Conservation (phyloP, 2,329 filamentous ascomycete species). For the Monilinia aucupariae region DNA sequence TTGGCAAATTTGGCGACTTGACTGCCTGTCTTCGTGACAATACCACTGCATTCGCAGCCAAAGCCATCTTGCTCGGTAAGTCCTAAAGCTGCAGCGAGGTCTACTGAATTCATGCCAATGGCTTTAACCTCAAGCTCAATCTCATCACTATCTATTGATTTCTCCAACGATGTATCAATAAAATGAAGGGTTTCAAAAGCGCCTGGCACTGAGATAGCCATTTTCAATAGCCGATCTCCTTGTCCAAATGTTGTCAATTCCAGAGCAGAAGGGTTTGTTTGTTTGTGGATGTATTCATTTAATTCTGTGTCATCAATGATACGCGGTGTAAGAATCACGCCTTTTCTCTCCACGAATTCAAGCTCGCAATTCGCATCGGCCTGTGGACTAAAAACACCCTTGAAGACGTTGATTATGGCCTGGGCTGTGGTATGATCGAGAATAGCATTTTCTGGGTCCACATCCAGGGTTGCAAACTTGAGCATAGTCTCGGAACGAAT, state of each 20-base stretch:
- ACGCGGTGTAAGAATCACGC: slow-evolving; percentile 6
- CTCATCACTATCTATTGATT: slow-evolving; percentile 22
- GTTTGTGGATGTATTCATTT: slow-evolving; percentile 23
- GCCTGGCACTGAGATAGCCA: slow-evolving; percentile 28
- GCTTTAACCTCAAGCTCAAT: slow-evolving; percentile 34
- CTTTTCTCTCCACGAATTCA: slow-evolving; percentile 7
- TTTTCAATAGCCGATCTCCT: slow-evolving; percentile 23
- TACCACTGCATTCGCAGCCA: slow-evolving; percentile 37
- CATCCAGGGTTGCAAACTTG: slow-evolving; percentile 15
- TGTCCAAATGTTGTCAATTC: slow-evolving; percentile 13
- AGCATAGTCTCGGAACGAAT: slow-evolving; percentile 15
- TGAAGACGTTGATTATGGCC: neutral
- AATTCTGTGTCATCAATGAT: slow-evolving; percentile 24
- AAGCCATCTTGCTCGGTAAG: slow-evolving; percentile 32
- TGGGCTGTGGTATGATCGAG: neutral
- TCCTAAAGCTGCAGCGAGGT: slow-evolving; percentile 35
- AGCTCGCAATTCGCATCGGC: neutral
- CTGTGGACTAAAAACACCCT: neutral
- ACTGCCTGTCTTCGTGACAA: slow-evolving; percentile 34
- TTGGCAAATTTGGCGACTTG: slow-evolving; percentile 26
- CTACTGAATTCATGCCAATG: slow-evolving; percentile 30
- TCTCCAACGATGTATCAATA: slow-evolving; percentile 22
- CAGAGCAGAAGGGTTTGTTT: slow-evolving; percentile 8
- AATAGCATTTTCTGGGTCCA: neutral
- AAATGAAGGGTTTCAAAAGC: slow-evolving; percentile 31